Percentiles rank a stretch among this genome's conserved stretches.
Conservation (phyloP, 345 rosid genomes). For the Eucalyptus pumila region DNA sequence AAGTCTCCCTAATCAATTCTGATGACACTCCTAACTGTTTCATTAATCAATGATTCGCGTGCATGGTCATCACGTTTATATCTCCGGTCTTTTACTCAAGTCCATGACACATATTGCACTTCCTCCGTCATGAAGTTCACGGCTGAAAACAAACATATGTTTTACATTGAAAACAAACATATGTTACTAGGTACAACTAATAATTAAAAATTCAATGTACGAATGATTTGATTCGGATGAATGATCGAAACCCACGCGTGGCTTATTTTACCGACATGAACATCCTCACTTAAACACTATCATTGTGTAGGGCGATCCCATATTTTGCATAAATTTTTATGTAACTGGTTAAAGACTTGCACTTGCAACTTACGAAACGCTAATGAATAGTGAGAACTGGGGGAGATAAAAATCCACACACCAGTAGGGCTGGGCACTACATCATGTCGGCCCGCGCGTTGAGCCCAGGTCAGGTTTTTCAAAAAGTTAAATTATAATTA, state of each 20-base stretch:
- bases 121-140: not conserved
- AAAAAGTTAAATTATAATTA: no score
- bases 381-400: not conserved
- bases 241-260: not conserved
- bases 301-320: not conserved
- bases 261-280: not conserved
- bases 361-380: not conserved
- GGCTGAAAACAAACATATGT: not conserved
- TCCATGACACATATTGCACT: not conserved
- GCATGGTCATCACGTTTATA: not conserved
- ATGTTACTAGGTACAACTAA: not conserved
- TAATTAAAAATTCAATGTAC: not conserved
- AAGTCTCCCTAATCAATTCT: not conserved
- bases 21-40: not conserved
- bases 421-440: not conserved
- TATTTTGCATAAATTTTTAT: not conserved
- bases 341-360: no score
- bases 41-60: not conserved
- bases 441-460: fast-evolving
- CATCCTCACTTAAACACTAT: not conserved
- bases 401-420: no score
- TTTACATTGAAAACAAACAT: no score
- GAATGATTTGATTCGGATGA: not conserved
- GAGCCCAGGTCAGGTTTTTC: not conserved
- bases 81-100: not conserved